Conservation (phyloP, 1,284 basidiomycete species). For the Wolfiporia cocos region DNA sequence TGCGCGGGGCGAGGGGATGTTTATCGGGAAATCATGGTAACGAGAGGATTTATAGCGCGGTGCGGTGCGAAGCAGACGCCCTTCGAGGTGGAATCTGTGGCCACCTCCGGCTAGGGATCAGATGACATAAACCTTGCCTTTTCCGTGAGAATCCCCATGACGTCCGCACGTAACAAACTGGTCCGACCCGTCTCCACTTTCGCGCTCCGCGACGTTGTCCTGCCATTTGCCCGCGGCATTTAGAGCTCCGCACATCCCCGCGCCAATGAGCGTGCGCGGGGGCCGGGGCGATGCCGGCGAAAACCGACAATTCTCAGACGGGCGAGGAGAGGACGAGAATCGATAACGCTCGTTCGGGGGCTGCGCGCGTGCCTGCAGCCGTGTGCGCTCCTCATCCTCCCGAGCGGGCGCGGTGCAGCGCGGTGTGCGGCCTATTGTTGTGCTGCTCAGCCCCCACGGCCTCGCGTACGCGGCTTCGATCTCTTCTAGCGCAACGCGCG, state of each 20-base stretch:
- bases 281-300: not conserved
- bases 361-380: no score
- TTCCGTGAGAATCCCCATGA: constrained; percentile 4
- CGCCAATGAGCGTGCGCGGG: not conserved
- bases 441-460: no score
- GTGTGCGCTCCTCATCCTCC: no score
- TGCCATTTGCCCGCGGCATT: not conserved
- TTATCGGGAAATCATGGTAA: constrained; percentile 9
- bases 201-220: not conserved
- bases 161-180: constrained; percentile 2
- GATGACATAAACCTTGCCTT: constrained; percentile 7
- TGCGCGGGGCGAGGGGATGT: not conserved
- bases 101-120: not conserved
- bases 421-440: no score
- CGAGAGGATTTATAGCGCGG: constrained; percentile 8
- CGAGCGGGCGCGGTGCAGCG: no score
- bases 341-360: no score
- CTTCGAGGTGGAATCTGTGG: not conserved
- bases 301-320: no score
- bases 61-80: constrained; percentile 4
- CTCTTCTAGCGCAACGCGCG: no score
- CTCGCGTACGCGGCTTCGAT: not conserved
- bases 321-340: no score
- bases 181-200: constrained; percentile 1
- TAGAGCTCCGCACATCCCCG: not conserved